Conservation (phyloP, 2,329 filamentous ascomycete species). For the Decorospora gaudefroyi region DNA sequence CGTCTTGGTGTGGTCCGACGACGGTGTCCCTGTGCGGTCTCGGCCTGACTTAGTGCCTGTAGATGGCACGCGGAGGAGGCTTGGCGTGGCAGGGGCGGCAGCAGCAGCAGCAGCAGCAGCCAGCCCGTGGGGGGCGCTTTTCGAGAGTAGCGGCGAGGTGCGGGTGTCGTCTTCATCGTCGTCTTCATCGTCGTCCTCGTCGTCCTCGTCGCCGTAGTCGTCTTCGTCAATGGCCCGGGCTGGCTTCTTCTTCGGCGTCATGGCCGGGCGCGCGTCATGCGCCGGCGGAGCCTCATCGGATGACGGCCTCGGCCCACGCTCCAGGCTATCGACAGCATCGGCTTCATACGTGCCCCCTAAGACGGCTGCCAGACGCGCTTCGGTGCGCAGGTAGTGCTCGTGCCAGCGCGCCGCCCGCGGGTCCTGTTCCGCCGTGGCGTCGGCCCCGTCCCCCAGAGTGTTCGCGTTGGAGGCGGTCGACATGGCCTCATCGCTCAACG, state of each 20-base stretch:
- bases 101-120: constrained; percentile 60
- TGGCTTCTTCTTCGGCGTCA: constrained; percentile 72
- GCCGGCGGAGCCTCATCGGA: constrained; percentile 42
- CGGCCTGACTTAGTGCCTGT: constrained; percentile 65
- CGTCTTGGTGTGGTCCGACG: constrained; percentile 65
- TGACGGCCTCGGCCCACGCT: constrained; percentile 28
- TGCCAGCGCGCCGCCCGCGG: constrained; percentile 64
- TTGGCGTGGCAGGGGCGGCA: constrained; percentile 63
- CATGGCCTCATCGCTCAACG: constrained; percentile 52
- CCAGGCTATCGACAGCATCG: constrained; percentile 32
- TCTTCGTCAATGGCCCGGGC: constrained; percentile 81
- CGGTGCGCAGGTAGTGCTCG: constrained; percentile 75
- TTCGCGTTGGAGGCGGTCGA: constrained; percentile 47
- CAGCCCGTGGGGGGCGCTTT: constrained; percentile 58
- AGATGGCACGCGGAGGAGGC: constrained; percentile 67
- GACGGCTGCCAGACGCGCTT: constrained; percentile 76
- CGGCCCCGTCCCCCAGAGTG: constrained; percentile 46
- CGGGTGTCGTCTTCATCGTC: constrained; percentile 50
- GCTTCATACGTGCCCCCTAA: constrained; percentile 59
- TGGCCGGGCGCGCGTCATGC: constrained; percentile 53
- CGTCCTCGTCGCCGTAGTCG: constrained; percentile 80
- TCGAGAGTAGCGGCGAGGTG: constrained; percentile 56
- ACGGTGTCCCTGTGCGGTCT: constrained; percentile 60
- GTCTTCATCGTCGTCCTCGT: constrained; percentile 61
- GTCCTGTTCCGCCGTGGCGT: constrained; percentile 53